These are phyloP conservation scores for Sporisorium sorghi DNA, from an alignment of 1,284 basidiomycete species.

Conservation along the genomic window DNA sequence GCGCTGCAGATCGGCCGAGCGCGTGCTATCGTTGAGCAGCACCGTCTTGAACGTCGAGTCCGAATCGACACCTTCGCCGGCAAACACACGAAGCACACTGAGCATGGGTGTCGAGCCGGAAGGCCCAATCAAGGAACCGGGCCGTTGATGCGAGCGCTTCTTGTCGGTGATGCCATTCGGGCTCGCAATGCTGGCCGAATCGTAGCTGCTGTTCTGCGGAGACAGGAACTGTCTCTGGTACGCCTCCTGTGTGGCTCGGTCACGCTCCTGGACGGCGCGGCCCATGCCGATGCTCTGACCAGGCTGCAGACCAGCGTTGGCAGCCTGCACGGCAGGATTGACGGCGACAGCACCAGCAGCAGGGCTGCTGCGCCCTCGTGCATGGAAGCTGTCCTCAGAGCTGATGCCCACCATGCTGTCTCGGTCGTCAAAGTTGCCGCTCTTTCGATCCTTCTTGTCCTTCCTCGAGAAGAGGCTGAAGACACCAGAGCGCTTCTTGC, in stretches of 20 bases:
- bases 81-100: constrained; percentile 93
- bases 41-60: constrained; percentile 99
- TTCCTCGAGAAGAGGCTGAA: constrained; percentile 65
- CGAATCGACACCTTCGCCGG: constrained; percentile 81
- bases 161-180: constrained; percentile 18
- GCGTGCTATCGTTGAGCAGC: constrained; percentile 86
- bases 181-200: constrained; percentile 16
- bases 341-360: constrained; percentile 10
- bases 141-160: constrained; percentile 45
- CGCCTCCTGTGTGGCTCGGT: constrained; percentile 58
- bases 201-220: constrained; percentile 30
- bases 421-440: constrained; percentile 50
- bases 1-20: constrained; percentile 82
- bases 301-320: constrained; percentile 40
- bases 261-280: constrained; percentile 57
- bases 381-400: constrained; percentile 48
- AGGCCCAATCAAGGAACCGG: constrained; percentile 67
- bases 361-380: constrained; percentile 27
- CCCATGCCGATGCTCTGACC: constrained; percentile 57
- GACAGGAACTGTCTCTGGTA: constrained; percentile 61
- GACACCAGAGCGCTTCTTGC: constrained; percentile 65
- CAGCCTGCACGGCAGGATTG: constrained; percentile 35
- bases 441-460: constrained; percentile 66
- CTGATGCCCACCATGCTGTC: constrained; percentile 51
- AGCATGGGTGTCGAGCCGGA: constrained; percentile 79